Conservation (phyloP, 179 eudicot species). For the Drosera spatulata region DNA sequence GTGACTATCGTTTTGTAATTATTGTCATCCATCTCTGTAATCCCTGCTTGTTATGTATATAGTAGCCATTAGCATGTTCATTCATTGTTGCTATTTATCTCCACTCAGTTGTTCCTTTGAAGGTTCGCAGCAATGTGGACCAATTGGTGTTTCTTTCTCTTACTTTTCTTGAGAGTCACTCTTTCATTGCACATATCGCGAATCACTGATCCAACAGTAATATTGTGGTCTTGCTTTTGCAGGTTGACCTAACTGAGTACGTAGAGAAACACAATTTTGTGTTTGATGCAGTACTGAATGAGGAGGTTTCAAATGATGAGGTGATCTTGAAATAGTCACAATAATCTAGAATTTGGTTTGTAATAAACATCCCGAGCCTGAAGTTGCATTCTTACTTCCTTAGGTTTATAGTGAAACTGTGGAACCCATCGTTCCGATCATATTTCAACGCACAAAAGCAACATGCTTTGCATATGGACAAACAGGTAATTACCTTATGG, state of each 20-base stretch:
- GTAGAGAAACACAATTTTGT: constrained; percentile 95
- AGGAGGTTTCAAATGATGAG: constrained; percentile 99
- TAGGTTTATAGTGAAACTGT: constrained; percentile 97
- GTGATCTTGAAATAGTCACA: constrained; percentile 25
- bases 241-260: constrained; percentile 98
- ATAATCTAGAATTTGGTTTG: neutral
- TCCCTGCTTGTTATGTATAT: neutral
- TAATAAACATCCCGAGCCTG: neutral
- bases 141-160: too few relatives aligned
- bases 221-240: constrained; percentile 12
- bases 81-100: too few relatives aligned
- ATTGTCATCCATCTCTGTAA: neutral
- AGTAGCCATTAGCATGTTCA: too few relatives aligned
- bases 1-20: constrained; percentile 19
- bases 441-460: constrained; percentile 96
- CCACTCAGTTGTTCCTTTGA: too few relatives aligned
- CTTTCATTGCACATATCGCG: too few relatives aligned
- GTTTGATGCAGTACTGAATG: constrained; percentile 95
- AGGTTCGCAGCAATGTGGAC: too few relatives aligned
- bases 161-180: too few relatives aligned
- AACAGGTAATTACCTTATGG: constrained; percentile 42
- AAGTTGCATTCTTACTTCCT: constrained; percentile 5
- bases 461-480: constrained; percentile 99
- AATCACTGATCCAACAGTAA: too few relatives aligned
- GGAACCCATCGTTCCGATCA: constrained; percentile 96